Base-by-base conservation (phyloP, 176 grass and related monocot genomes). In the Miscanthus lutarioriparius region DNA sequence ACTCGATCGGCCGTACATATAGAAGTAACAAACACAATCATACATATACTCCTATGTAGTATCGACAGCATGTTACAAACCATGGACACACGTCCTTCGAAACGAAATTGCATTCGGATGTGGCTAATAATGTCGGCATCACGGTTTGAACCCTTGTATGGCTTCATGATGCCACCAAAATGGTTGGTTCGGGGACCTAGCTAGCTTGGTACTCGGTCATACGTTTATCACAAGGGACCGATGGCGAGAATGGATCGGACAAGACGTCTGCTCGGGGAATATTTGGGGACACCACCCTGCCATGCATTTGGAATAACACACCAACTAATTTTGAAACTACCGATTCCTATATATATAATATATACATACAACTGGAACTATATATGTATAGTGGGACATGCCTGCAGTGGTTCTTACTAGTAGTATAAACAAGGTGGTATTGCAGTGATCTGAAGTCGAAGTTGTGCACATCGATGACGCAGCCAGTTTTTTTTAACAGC, bases 181-280 rank as follows among this genome's bases (percentile, higher is more conserved):
- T 20, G 17, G 15, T 30, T 74, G 41, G 0, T 74, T 74, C 40
- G 1, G 16, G 40, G 49, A 48, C 17, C 70, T 39, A 61, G 47
- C 51, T 39, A 25, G 54, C 66, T 28, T 78, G 67, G 8, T 82
- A 35, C 41, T 66, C 51, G 43, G 64, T 64, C n/a, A 65, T 77
- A 32, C 15, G 74, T 72, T 54, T 27, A 19, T 88, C 41, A 13
- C 40, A 20, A 64, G 33, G 49, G 58, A 33, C 1, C 54, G 53
- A 56, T 54, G 51, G 51, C 23, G 44, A 51, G 28, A 77, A 25
- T 64, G 65, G 54, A 78, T n/a, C n/a, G n/a, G n/a, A n/a, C 67
- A 36, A 79, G 32, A 37, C 53, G 8, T 15, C 5, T 78, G 54
- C 30, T 11, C 2, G 10, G 2, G 11, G 54, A 67, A 47, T 83